Base-by-base conservation (phyloP, 495 filamentous ascomycete species). In the Talaromyces ruber region DNA sequence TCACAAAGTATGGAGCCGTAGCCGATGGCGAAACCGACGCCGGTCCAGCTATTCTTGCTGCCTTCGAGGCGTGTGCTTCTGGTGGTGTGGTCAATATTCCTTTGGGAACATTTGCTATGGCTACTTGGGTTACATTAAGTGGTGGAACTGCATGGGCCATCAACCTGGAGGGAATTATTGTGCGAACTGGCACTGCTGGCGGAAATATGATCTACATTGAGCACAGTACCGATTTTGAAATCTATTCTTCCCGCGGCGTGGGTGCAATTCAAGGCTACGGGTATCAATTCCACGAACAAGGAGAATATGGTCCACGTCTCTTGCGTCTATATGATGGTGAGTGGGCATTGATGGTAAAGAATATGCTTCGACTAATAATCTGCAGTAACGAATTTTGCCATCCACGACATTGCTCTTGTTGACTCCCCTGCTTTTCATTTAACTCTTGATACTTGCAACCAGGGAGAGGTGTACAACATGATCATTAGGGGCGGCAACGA, bases 381-480 rank as follows among this genome's bases (percentile, higher is more conserved):
- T 34, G 26, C 14, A 59, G 57, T 59, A 8, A 70, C 61, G 7
- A 71, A 76, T 58, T 74, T 77, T 45, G 71, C 73, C 9, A 67
- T 81, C 18, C 72, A 75, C 62, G 73, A 75, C 59, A 61, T 75
- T 45, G 56, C 62, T 28, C 64, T 75, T 21, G 70, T 74, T 43
- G 72, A 75, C 61, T 55, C 65, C 12, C 73, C 73, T 6, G 56
- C 63, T 4, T 75, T 75, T 62, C 73, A 75, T 59, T 71, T 75
- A 39, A 66, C 64, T 24, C 54, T 74, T 52, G 72, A 74, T 54
- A 74, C 72, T 16, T 72, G 69, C 54, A 65, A 63, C 37, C 70
- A 71, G 56, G 73, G 73, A 12, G 74, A 79, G 57, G 70, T 68
- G 1, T 79, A 81, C 59, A 71, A 80, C 63, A 66, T 81, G 55